Base-by-base conservation (phyloP, 805 yeast species). In the Yamadazyma sp. region DNA sequence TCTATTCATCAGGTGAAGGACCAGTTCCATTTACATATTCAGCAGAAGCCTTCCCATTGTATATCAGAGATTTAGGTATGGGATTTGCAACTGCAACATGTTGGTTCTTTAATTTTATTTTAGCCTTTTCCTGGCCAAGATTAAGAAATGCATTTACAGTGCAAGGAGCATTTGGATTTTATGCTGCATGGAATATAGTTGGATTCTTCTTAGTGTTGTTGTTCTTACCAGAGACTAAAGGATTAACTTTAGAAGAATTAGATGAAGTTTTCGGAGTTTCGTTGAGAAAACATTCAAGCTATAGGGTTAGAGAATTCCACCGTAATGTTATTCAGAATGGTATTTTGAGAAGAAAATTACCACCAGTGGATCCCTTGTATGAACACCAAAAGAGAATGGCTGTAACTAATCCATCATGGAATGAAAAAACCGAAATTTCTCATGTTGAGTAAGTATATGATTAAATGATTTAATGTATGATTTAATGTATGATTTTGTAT, bases 1-100 rank as follows among this genome's bases (percentile, higher is more conserved):
- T 82, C 36, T 86, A 86, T 60, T 83, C 94, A 0, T 77, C 84
- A 3, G 91, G 94, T 35, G 86, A 83, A 56, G 95, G 95, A 29
- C 94, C 93, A 10, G 93, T 86, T 26, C 94, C 95, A 4, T 86
- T 86, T 64, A 82, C 93, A 2, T 84, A 86, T 53, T 80, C 88
- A 16, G 94, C 95, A 8, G 95, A 86, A 58, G 82, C 49, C 75
- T 65, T 82, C 64, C 86, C 91, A 41, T 67, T 85, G 50, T 82
- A 82, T 51, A 76, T 83, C 42, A 76, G 94, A 61, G 88, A 86
- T 46, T 62, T 84, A 34, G 89, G 91, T 36, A 82, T 86, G 79
- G 79, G 88, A 2, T 67, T 80, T 44, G 91, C 89, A 20, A 80
- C 89, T 18, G 81, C 84, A 13, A 76, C 82, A 13, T 69, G 82